Conservation (phyloP, 352 stramenopile genomes). For the Globisporangium radiosum region DNA sequence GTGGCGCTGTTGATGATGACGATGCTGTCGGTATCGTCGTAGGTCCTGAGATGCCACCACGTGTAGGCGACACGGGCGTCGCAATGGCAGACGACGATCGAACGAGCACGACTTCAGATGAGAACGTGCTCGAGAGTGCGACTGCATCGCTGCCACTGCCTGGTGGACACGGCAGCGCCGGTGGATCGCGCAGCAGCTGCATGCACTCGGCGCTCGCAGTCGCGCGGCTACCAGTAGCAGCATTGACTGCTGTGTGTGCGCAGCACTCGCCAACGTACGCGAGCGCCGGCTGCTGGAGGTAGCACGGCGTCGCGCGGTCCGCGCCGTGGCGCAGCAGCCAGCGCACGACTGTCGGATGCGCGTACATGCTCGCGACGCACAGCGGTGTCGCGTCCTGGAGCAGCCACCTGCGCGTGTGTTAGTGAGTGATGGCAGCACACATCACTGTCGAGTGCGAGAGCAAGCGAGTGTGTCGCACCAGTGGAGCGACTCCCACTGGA, state of each 20-base stretch:
- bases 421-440: conserved; percentile 36
- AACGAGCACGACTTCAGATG: conserved; percentile 32
- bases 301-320: conserved; percentile 41
- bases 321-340: conserved; percentile 56
- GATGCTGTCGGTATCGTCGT: not conserved
- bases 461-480: conserved; percentile 55
- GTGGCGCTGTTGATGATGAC: not conserved
- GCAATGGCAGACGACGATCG: conserved; percentile 17
- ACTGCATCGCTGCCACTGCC: conserved; percentile 9
- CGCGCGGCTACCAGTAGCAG: not conserved
- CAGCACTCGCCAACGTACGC: conserved; percentile 60
- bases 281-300: conserved; percentile 38
- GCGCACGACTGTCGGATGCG: conserved; percentile 36
- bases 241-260: conserved; percentile 14
- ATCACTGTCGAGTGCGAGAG: conserved; percentile 50
- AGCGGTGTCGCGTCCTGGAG: conserved; percentile 54
- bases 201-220: conserved; percentile 34
- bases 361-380: conserved; percentile 57
- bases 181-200: conserved; percentile 27
- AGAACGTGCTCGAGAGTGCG: conserved; percentile 30
- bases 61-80: conserved; percentile 5
- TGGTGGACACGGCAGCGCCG: conserved; percentile 24
- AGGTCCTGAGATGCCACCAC: not conserved
- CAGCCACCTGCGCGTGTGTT: conserved; percentile 36
- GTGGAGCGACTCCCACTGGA: conserved; percentile 64